Evolutionary conservation across 371 early-diverging fungal genomes (phyloP).

Genomic region (Saksenaea vasiformis): DNA sequence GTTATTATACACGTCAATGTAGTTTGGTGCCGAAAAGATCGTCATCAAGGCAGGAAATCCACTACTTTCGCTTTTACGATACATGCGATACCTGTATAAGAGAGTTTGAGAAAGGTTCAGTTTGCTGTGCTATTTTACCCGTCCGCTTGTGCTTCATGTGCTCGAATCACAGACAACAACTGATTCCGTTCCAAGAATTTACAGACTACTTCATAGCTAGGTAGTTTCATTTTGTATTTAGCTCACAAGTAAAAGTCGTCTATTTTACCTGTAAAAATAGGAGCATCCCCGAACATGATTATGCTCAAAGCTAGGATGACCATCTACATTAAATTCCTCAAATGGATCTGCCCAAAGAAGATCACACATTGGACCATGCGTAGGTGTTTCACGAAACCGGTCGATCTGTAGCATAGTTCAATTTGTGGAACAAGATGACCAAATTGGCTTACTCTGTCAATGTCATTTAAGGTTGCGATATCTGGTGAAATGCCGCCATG

Average conservation of each 20-base stretch:
- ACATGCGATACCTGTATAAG: conserved; percentile 76
- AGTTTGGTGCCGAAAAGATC: conserved; percentile 98
- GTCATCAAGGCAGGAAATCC: conserved; percentile 97
- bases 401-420: conserved; percentile 90
- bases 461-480: conserved; percentile 81
- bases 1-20: conserved; percentile 97
- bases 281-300: conserved; percentile 97
- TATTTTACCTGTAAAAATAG: conserved; percentile 81
- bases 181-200: conserved; percentile 93
- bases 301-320: conserved; percentile 76
- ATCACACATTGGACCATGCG: conserved; percentile 96
- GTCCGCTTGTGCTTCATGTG: conserved; percentile 98
- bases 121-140: conserved; percentile 54
- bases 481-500: conserved; percentile 99
- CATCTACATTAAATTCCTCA: conserved; percentile 92
- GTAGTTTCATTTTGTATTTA: too few species aligned
- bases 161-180: conserved; percentile 92
- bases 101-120: not conserved
- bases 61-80: conserved; percentile 88
- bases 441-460: conserved; percentile 68
- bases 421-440: conserved; percentile 91
- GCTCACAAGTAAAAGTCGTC: not conserved
- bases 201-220: conserved; percentile 89
- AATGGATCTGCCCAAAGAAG: conserved; percentile 98
- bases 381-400: conserved; percentile 95